Conservation (phyloP, 352 stramenopile genomes). For the Ochromonadaceae sp. region DNA sequence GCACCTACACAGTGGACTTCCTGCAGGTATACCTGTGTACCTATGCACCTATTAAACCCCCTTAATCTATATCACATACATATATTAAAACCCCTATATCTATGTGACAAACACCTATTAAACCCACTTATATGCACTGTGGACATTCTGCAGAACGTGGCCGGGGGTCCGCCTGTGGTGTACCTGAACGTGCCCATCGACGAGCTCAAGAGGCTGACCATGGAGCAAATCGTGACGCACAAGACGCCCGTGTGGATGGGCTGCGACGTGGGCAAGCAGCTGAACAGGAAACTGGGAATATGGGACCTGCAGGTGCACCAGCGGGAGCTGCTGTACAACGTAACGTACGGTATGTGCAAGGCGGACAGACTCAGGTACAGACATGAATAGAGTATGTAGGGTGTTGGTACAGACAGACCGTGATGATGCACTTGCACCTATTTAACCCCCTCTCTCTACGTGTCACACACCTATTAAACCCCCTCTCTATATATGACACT, state of each 20-base stretch:
- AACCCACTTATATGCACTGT: too few species aligned
- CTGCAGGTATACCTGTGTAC: too few species aligned
- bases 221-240: slow-evolving; percentile 18
- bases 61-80: too few species aligned
- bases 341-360: background rate
- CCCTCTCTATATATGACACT: too few species aligned
- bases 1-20: slow-evolving; percentile 21
- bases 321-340: background rate
- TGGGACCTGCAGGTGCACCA: background rate
- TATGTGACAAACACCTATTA: too few species aligned
- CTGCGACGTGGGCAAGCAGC: slow-evolving; percentile 22
- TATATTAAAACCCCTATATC: too few species aligned
- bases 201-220: slow-evolving; percentile 14
- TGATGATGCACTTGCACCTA: too few species aligned
- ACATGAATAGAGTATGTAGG: too few species aligned
- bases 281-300: slow-evolving; percentile 10
- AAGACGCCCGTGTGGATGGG: slow-evolving; percentile 24
- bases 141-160: slow-evolving; percentile 1
- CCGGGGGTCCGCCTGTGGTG: background rate
- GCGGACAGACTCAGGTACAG: background rate
- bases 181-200: background rate
- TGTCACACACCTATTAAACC: too few species aligned
- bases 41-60: too few species aligned
- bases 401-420: too few species aligned
- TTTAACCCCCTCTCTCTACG: too few species aligned